phyloP scores from a whole-genome alignment of 164 flowering plant genomes.

The Stephania cephalantha region DNA sequence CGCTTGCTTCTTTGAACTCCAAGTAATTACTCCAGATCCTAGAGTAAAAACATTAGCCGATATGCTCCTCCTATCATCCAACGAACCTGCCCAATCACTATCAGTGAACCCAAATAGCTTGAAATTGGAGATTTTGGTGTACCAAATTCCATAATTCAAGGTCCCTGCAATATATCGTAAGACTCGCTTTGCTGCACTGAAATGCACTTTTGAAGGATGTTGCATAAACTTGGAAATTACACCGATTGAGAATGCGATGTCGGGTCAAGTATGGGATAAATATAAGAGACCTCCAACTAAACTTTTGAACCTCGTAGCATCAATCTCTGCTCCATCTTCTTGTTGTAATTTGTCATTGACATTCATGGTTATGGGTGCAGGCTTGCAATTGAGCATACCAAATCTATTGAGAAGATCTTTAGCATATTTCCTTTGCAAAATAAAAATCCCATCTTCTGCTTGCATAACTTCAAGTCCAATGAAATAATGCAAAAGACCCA shows the following conservation, averaged over 20 bases:
- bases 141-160: slow-evolving; percentile 3
- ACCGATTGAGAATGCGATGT: slow-evolving; percentile 7
- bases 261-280: slow-evolving; percentile 6
- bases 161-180: slow-evolving; percentile 6
- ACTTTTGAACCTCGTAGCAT: not conserved
- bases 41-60: not conserved
- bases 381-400: too few relatives aligned
- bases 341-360: too few relatives aligned
- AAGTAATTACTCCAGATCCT: slow-evolving; percentile 13
- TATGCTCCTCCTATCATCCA: slow-evolving; percentile 18
- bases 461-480: too few relatives aligned
- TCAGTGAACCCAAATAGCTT: not conserved
- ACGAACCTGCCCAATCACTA: not conserved
- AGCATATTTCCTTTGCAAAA: too few relatives aligned
- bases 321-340: too few relatives aligned
- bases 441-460: too few relatives aligned
- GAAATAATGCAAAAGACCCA: too few relatives aligned
- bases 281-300: slow-evolving; percentile 10
- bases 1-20: slow-evolving; percentile 4
- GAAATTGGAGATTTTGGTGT: not conserved
- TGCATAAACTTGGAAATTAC: slow-evolving; percentile 11
- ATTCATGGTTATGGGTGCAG: too few relatives aligned
- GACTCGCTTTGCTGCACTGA: slow-evolving; percentile 5
- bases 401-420: too few relatives aligned
- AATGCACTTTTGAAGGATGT: not conserved